Percentiles rank a stretch among this genome's conserved stretches.
phyloP scores from a whole-genome alignment of 495 filamentous ascomycete species.

The Daldinia vernicosa region DNA sequence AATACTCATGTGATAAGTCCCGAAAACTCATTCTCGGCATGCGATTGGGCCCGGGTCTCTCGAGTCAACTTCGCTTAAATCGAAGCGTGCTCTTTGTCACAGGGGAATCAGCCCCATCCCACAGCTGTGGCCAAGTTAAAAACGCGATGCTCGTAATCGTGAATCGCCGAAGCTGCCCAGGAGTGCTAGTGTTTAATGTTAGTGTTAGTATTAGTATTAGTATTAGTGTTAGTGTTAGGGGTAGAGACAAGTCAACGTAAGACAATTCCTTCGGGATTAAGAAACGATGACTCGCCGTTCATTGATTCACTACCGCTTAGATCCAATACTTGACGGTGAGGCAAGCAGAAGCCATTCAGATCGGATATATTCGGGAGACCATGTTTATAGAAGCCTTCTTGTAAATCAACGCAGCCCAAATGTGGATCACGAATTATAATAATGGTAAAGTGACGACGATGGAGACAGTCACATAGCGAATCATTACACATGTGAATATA shows the following conservation, averaged over 20 bases:
- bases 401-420: conserved; percentile 19
- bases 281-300: conserved; percentile 26
- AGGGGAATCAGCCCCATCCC: conserved; percentile 9
- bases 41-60: conserved; percentile 29
- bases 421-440: conserved; percentile 33
- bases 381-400: conserved; percentile 12
- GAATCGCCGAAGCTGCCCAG: conserved; percentile 28
- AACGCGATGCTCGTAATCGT: conserved; percentile 29
- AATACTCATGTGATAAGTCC: conserved; percentile 42
- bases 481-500: conserved; percentile 9
- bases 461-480: conserved; percentile 7
- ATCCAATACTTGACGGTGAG: background rate
- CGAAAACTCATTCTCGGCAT: conserved; percentile 22
- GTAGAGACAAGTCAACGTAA: conserved; percentile 20
- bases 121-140: conserved; percentile 11
- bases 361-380: conserved; percentile 35
- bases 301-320: background rate
- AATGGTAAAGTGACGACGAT: conserved; percentile 14
- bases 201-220: conserved; percentile 1
- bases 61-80: conserved; percentile 40
- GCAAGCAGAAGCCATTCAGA: conserved; percentile 9
- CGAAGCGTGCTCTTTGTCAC: conserved; percentile 12
- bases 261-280: conserved; percentile 29
- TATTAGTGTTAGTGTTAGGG: conserved; percentile 4
- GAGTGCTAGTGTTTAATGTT: conserved; percentile 12